phyloP scores from a whole-genome alignment of 2,329 filamentous ascomycete genomes.

The Tolypocladium amazonense region DNA sequence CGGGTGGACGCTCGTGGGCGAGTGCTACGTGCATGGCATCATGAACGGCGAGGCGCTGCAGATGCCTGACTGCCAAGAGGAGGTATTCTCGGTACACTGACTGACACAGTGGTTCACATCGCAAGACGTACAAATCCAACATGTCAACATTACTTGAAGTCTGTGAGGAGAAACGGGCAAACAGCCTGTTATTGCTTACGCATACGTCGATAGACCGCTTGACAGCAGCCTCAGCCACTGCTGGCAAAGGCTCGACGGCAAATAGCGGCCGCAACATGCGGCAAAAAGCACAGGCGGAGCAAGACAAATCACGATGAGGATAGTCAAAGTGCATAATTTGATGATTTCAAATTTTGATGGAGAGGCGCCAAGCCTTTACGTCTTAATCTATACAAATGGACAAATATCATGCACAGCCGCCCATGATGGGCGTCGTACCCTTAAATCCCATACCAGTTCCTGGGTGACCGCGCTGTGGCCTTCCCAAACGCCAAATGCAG shows the following conservation, averaged over 20 bases:
- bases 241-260: not conserved
- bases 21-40: conserved; percentile 26
- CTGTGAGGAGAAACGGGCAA: not conserved
- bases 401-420: not conserved
- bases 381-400: conserved; percentile 4
- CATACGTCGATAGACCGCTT: not conserved
- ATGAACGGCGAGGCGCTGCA: conserved; percentile 23
- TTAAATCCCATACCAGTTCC: not conserved
- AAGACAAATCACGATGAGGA: not conserved
- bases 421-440: not conserved
- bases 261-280: not conserved
- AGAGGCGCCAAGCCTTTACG: conserved; percentile 2
- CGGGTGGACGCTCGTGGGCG: conserved; percentile 19
- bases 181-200: not conserved
- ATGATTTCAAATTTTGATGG: not conserved
- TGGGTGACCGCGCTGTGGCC: not conserved
- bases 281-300: not conserved
- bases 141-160: not conserved
- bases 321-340: not conserved
- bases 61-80: conserved; percentile 10
- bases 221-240: no score
- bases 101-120: no score
- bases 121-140: not conserved
- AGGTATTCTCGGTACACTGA: conserved; percentile 19
- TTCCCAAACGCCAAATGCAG: conserved; percentile 2